Percentiles rank a stretch among this genome's conserved stretches.
phyloP scores from a whole-genome alignment of 2,329 filamentous ascomycete genomes.

The Ilyonectria sp. region DNA sequence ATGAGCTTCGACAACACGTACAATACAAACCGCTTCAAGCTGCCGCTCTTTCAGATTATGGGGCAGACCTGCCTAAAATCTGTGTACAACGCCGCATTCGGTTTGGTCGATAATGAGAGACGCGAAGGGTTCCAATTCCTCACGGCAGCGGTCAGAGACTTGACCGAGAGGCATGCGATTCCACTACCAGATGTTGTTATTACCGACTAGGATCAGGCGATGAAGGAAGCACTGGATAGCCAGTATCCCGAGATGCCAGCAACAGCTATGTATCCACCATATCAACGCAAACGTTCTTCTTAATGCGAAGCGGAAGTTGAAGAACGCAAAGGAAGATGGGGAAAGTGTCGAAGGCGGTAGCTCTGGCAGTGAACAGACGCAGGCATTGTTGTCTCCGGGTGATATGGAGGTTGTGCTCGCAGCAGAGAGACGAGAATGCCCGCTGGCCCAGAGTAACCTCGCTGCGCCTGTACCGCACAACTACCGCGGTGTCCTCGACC shows the following conservation, averaged over 20 bases:
- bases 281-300: conserved; percentile 23
- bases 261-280: background rate
- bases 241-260: conserved; percentile 14
- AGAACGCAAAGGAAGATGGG: background rate
- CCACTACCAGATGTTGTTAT: background rate
- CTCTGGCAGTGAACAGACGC: no score
- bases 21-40: conserved; percentile 5
- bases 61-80: conserved; percentile 19
- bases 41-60: conserved; percentile 27
- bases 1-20: conserved; percentile 5
- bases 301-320: background rate
- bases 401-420: no score
- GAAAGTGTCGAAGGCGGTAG: background rate
- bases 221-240: conserved; percentile 10
- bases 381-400: no score
- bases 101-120: conserved; percentile 19
- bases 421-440: no score
- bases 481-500: conserved; percentile 10
- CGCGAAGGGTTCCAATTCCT: conserved; percentile 21
- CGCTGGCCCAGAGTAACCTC: no score
- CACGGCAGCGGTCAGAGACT: conserved; percentile 2
- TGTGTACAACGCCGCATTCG: conserved; percentile 22
- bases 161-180: conserved; percentile 4
- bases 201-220: conserved; percentile 15
- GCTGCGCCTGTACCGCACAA: conserved; percentile 1